A percentile compares a stretch with the other conserved stretches of the same genome.
phyloP scores from a whole-genome alignment of 805 yeast genomes.

The Zygosaccharomyces lentus region DNA sequence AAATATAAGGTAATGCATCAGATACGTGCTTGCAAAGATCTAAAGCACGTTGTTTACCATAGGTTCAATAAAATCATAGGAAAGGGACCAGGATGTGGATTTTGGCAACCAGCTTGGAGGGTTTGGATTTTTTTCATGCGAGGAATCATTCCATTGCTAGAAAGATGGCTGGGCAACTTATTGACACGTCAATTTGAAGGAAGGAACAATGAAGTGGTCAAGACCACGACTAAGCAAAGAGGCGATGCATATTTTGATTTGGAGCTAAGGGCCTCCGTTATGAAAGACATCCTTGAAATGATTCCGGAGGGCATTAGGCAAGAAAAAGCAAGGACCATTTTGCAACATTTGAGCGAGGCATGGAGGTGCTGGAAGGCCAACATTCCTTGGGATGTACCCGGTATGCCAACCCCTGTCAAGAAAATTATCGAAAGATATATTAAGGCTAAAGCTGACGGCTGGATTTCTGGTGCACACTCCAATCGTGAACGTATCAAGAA shows the following conservation, averaged over 20 bases:
- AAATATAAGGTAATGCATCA: constrained; percentile 98
- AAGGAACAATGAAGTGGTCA: constrained; percentile 85
- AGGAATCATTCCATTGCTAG: constrained; percentile 86
- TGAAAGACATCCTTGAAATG: constrained; percentile 95
- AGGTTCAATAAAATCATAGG: constrained; percentile 83
- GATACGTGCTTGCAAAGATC: constrained; percentile 89
- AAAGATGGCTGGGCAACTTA: constrained; percentile 91
- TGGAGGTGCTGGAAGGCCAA: constrained; percentile 99
- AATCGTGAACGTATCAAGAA: constrained; percentile 83
- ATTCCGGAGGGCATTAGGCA: constrained; percentile 92
- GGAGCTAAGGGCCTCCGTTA: constrained; percentile 87
- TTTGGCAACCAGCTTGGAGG: constrained; percentile 99
- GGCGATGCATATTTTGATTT: constrained; percentile 92
- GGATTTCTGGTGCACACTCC: constrained; percentile 90
- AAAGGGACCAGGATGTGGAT: constrained; percentile 98
- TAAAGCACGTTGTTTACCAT: constrained; percentile 86
- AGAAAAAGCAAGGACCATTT: constrained; percentile 75
- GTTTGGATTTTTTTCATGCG: constrained; percentile 91
- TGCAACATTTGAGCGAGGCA: constrained; percentile 95
- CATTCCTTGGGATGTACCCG: constrained; percentile 96
- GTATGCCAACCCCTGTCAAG: constrained; percentile 87
- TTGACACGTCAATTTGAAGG: constrained; percentile 95
- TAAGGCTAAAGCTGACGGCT: constrained; percentile 93
- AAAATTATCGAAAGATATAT: constrained; percentile 83
- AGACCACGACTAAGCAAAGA: constrained; percentile 92